Conservation (phyloP, 768 basidiomycete species). For the Tricholoma saponaceum region DNA sequence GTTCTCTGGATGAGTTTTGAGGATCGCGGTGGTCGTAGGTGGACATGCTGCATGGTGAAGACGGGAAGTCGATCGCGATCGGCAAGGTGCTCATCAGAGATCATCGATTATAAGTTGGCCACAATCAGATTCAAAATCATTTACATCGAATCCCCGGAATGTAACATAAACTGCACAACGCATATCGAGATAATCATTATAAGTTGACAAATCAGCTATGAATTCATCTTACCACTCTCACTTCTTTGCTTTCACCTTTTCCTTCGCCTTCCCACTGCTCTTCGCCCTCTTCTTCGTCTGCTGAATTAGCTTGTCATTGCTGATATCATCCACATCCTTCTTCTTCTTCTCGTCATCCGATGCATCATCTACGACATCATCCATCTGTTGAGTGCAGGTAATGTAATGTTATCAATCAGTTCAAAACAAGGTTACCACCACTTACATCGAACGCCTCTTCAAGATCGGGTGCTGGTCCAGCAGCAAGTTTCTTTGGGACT, state of each 20-base stretch:
- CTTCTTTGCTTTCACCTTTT: constrained; percentile 11
- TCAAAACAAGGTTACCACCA: constrained; percentile 3
- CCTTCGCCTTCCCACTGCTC: constrained; percentile 11
- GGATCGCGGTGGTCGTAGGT: too few relatives aligned
- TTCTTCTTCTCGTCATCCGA: constrained; percentile 46
- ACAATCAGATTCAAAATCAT: too few relatives aligned
- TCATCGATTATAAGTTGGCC: too few relatives aligned
- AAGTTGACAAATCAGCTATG: too few relatives aligned
- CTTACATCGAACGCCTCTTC: constrained; percentile 88
- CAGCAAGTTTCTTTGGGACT: constrained; percentile 72
- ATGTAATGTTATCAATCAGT: neutral
- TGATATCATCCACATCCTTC: constrained; percentile 24
- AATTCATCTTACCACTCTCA: constrained; percentile 1
- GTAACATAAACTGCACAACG: too few relatives aligned
- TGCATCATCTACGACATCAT: constrained; percentile 42
- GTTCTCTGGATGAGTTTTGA: too few relatives aligned
- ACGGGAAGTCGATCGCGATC: too few relatives aligned
- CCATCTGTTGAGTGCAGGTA: constrained; percentile 27
- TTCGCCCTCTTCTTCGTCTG: constrained; percentile 38
- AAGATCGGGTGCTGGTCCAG: constrained; percentile 77
- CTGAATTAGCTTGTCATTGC: constrained; percentile 34
- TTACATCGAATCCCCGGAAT: too few relatives aligned
- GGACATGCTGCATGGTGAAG: too few relatives aligned
- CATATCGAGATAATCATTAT: too few relatives aligned
- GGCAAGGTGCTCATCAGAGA: too few relatives aligned